phyloP scores from a whole-genome alignment of 371 early-diverging fungal species.

The Mucor saturninus region DNA sequence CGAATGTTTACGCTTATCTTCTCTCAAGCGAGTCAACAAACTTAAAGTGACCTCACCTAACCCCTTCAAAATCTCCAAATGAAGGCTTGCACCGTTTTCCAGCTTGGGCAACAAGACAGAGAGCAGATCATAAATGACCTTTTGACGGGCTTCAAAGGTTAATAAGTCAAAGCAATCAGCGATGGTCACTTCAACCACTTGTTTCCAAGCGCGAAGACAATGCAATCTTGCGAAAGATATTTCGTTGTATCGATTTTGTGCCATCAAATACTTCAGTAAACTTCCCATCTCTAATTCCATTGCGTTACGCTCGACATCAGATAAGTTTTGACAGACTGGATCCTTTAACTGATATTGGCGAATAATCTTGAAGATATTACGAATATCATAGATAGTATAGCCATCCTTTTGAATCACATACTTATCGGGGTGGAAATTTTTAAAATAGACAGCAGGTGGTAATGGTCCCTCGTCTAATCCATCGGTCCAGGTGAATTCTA shows the following conservation, averaged over 20 bases:
- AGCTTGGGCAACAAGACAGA: slow-evolving; percentile 56
- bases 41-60: slow-evolving; percentile 53
- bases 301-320: slow-evolving; percentile 43
- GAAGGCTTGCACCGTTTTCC: slow-evolving; percentile 5
- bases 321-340: slow-evolving; percentile 30
- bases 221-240: slow-evolving; percentile 66
- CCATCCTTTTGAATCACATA: slow-evolving; percentile 33
- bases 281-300: slow-evolving; percentile 57
- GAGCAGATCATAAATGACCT: slow-evolving; percentile 65
- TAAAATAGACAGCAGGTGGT: not conserved
- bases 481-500: slow-evolving; percentile 57
- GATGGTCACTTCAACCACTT: slow-evolving; percentile 76
- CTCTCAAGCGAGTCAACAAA: slow-evolving; percentile 48
- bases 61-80: slow-evolving; percentile 43
- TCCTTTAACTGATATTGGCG: slow-evolving; percentile 26
- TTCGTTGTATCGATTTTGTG: slow-evolving; percentile 69
- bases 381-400: slow-evolving; percentile 64
- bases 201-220: slow-evolving; percentile 80
- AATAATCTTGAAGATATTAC: slow-evolving; percentile 47
- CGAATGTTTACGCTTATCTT: slow-evolving; percentile 23
- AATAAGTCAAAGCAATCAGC: slow-evolving; percentile 68
- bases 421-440: slow-evolving; percentile 8
- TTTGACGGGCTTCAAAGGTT: slow-evolving; percentile 61
- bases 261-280: slow-evolving; percentile 59
- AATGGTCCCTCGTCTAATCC: slow-evolving; percentile 18